Evolutionary conservation across 2,329 filamentous ascomycete genomes (phyloP).

Genomic region (Neurospora sp.): DNA sequence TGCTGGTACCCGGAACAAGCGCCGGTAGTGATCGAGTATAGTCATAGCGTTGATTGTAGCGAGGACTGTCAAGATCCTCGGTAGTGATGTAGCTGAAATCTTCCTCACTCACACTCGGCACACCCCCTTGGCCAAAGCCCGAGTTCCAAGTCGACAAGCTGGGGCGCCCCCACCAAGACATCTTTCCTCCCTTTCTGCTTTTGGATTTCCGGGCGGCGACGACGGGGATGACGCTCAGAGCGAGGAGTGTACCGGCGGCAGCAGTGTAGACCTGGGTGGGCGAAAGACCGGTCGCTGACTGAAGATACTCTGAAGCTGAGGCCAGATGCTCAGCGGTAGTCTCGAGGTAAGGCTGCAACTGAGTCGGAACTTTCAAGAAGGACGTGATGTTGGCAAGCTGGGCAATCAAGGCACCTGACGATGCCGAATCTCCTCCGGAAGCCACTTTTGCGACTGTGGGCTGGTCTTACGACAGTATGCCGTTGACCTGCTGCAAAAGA

Average conservation of each 20-base stretch:
- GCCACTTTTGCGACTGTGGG: constrained; percentile 47
- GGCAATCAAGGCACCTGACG: constrained; percentile 45
- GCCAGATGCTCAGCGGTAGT: constrained; percentile 40
- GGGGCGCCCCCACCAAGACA: constrained; percentile 42
- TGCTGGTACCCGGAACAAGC: neutral
- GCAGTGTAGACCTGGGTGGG: constrained; percentile 41
- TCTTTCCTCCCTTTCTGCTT: constrained; percentile 21
- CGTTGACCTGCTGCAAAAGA: constrained; percentile 12
- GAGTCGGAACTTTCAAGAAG: constrained; percentile 29
- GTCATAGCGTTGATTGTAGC: neutral
- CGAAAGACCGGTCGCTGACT: constrained; percentile 39
- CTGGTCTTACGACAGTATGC: constrained; percentile 31
- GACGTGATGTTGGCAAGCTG: constrained; percentile 44
- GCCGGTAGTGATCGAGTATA: constrained; percentile 18
- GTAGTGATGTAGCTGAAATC: constrained; percentile 81
- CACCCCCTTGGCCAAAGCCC: constrained; percentile 30
- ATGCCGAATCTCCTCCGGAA: constrained; percentile 50
- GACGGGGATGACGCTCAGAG: constrained; percentile 37
- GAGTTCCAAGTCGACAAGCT: constrained; percentile 43
- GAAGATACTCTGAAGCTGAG: constrained; percentile 41
- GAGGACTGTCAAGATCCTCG: constrained; percentile 49
- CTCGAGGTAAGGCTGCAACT: constrained; percentile 45
- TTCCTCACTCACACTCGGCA: constrained; percentile 59
- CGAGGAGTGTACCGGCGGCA: constrained; percentile 34
- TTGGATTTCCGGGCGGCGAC: constrained; percentile 16